Evolutionary conservation across 2,329 filamentous ascomycete genomes (phyloP).

Genomic region (Fusarium paranaense): DNA sequence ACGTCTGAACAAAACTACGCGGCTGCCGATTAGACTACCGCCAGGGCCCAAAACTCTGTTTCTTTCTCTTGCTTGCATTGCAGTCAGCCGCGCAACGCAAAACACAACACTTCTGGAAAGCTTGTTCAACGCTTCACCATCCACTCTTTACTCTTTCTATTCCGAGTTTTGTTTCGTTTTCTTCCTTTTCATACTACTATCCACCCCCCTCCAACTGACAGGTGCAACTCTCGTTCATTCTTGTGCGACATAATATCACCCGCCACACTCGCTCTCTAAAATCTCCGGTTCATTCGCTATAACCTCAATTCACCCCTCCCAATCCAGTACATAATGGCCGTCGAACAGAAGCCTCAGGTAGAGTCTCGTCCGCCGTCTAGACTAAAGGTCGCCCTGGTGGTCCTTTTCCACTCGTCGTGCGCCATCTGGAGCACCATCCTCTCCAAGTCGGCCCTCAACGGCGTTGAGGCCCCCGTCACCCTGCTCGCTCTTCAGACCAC

Average conservation of each 20-base stretch:
- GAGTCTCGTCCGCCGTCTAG: slow-evolving; percentile 33
- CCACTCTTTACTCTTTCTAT: not conserved
- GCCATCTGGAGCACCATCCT: slow-evolving; percentile 44
- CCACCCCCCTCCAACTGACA: not conserved
- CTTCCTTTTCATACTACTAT: no score
- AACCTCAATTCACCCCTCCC: slow-evolving; percentile 17
- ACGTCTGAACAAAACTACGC: not conserved
- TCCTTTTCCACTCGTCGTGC: slow-evolving; percentile 44
- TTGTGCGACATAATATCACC: not conserved
- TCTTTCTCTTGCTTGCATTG: not conserved
- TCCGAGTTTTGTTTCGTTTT: not conserved
- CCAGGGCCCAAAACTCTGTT: not conserved
- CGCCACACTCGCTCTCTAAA: not conserved
- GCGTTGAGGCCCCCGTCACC: slow-evolving; percentile 42
- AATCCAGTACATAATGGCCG: slow-evolving; percentile 19
- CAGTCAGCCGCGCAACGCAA: not conserved
- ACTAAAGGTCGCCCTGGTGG: slow-evolving; percentile 38
- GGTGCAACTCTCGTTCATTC: not conserved
- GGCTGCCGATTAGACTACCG: not conserved
- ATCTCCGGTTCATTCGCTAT: slow-evolving; percentile 2
- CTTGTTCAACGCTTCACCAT: not conserved
- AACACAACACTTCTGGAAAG: not conserved
- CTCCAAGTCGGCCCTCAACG: slow-evolving; percentile 43
- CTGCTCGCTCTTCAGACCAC: slow-evolving; percentile 42
- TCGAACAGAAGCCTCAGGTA: slow-evolving; percentile 24